A percentile compares a stretch with the other conserved stretches of the same genome.
phyloP scores from a whole-genome alignment of 208 protist genomes.

The Leptomonas pyrrhocoris region DNA sequence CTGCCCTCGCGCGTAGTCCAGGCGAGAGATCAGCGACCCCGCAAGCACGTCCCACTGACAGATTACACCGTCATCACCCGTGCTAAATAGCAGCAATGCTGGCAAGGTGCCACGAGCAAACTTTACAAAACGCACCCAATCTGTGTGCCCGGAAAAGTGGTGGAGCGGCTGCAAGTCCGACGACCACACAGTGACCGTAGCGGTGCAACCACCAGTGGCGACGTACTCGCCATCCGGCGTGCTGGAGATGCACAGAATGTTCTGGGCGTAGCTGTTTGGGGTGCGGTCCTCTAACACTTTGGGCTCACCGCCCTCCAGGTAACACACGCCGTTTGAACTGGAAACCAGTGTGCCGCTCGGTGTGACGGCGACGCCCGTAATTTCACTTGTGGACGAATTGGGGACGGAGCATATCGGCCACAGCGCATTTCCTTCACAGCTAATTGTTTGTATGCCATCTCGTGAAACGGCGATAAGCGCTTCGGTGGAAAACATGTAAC shows the following conservation, averaged over 20 bases:
- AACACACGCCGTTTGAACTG: slow-evolving; percentile 34
- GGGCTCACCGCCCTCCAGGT: slow-evolving; percentile 10
- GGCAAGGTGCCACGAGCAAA: slow-evolving; percentile 46
- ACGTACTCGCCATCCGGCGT: slow-evolving; percentile 69
- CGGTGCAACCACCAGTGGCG: slow-evolving; percentile 62
- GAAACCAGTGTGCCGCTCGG: slow-evolving; percentile 30
- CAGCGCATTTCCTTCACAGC: slow-evolving; percentile 53
- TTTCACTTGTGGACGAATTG: slow-evolving; percentile 48
- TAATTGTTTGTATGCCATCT: slow-evolving; percentile 66
- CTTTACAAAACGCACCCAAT: slow-evolving; percentile 85
- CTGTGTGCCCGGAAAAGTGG: slow-evolving; percentile 71
- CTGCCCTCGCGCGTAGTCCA: slow-evolving; percentile 70
- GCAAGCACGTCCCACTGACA: slow-evolving; percentile 74
- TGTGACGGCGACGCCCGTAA: slow-evolving; percentile 55
- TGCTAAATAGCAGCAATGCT: slow-evolving; percentile 72
- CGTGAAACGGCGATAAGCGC: slow-evolving; percentile 63
- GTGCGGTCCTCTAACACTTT: slow-evolving; percentile 25
- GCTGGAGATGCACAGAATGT: slow-evolving; percentile 65
- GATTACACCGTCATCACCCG: slow-evolving; percentile 82
- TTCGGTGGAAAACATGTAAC: slow-evolving; percentile 70
- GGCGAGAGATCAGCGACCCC: slow-evolving; percentile 52
- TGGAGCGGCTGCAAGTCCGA: slow-evolving; percentile 55
- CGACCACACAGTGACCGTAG: slow-evolving; percentile 71
- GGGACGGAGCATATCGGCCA: slow-evolving; percentile 31
- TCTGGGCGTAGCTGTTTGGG: slow-evolving; percentile 44